Conservation (phyloP, 768 basidiomycete species). For the Serendipita sp. region DNA sequence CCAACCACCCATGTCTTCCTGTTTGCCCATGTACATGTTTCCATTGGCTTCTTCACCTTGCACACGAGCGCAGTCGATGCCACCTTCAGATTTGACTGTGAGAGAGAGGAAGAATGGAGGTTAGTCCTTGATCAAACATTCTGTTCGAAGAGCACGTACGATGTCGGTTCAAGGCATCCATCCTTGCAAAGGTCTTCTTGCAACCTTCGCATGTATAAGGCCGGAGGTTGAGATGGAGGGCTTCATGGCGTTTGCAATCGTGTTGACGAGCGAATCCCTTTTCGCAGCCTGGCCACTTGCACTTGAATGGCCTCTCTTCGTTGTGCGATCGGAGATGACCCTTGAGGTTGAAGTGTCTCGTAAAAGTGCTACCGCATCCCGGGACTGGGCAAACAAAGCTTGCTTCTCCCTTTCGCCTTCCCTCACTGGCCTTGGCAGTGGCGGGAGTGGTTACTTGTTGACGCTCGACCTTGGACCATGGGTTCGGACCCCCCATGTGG, state of each 20-base stretch:
- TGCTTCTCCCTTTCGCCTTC: slow-evolving; percentile 75
- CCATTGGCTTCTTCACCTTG: not conserved
- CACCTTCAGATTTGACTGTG: slow-evolving; percentile 1
- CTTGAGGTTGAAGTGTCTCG: slow-evolving; percentile 84
- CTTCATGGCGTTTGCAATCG: slow-evolving; percentile 93
- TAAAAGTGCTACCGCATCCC: slow-evolving; percentile 77
- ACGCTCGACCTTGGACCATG: slow-evolving; percentile 29
- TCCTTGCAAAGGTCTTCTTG: slow-evolving; percentile 78
- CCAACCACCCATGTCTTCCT: not conserved
- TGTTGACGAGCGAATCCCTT: slow-evolving; percentile 91
- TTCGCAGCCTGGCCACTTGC: slow-evolving; percentile 85
- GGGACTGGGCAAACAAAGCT: slow-evolving; percentile 69
- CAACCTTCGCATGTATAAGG: slow-evolving; percentile 91
- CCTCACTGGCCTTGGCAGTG: slow-evolving; percentile 73
- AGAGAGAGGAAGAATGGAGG: not conserved
- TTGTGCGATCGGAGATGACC: slow-evolving; percentile 92
- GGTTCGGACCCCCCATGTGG: not conserved
- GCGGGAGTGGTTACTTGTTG: slow-evolving; percentile 83
- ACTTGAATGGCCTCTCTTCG: slow-evolving; percentile 88
- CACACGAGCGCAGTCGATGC: not conserved
- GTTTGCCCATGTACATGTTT: not conserved
- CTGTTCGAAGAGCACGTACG: slow-evolving; percentile 33
- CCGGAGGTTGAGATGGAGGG: slow-evolving; percentile 80
- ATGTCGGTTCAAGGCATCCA: slow-evolving; percentile 91
- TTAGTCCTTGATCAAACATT: not conserved